Evolutionary conservation across 2,329 filamentous ascomycete species (phyloP), one percentile per base, ranked within the genome.

Genomic region (Metarhizium guizhouense): DNA sequence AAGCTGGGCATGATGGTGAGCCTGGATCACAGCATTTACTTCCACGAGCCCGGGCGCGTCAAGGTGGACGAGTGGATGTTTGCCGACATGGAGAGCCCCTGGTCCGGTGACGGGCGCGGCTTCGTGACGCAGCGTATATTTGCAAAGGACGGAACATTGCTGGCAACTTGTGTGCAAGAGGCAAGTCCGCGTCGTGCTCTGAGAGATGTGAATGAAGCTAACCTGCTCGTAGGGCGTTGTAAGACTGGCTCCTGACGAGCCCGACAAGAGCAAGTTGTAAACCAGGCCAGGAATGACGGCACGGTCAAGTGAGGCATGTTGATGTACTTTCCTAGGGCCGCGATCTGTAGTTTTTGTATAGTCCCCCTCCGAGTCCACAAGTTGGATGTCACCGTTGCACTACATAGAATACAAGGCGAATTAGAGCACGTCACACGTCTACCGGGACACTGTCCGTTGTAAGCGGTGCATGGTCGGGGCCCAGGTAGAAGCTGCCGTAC

Each of bases 1-100:
- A 75, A 80, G 65, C 73, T 93, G 52, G 88, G 88, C n/a, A 94
- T 94, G 89, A 84, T 91, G 80, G 88, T 94, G 53, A 87, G 83
- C 61, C 72, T 93, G 53, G 89, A 94, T 67, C 89, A 94, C 68
- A 81, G 77, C 52, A 85, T 86, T 59, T 86, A 86, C 68, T 86
- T 86, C 63, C 83, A 86, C 63, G 81, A 84, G 69, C 82, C 83
- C 29, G 69, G 71, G 57, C 70, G 69, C 56, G 79, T 86, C 55
- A 74, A 72, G 62, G 83, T 81, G 4, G 83, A 86, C 63, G 81
- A 91, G 70, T 92, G 88, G 88, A 86, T 91, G 81, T 84, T 90
- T 62, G 81, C 79, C 20, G 88, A 92, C 74, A 89, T 89, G 81
- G 81, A 88, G 70, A 90, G 83, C 55, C 87, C 88, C 0, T 94